Conservation (phyloP, 2,329 filamentous ascomycete species). For the Ceratocystis destructans region DNA sequence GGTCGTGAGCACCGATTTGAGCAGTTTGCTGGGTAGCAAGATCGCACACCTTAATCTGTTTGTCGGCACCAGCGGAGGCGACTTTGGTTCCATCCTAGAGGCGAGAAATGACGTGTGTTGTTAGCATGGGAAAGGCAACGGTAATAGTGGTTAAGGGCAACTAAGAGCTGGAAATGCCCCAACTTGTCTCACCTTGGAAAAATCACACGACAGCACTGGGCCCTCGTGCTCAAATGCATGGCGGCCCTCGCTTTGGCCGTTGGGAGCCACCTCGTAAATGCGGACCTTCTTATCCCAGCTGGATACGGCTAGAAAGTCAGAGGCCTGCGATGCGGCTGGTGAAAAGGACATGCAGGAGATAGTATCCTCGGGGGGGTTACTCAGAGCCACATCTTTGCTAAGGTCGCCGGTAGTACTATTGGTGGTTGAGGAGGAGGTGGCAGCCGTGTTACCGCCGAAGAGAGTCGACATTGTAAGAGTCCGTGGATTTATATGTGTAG, state of each 20-base stretch:
- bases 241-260: slow-evolving; percentile 70
- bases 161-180: too few species aligned
- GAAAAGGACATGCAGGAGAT: slow-evolving; percentile 81
- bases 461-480: slow-evolving; percentile 46
- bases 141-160: too few species aligned
- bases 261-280: slow-evolving; percentile 77
- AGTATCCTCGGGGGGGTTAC: slow-evolving; percentile 69
- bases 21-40: slow-evolving; percentile 51
- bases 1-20: slow-evolving; percentile 73
- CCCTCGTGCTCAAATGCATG: slow-evolving; percentile 75
- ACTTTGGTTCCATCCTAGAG: slow-evolving; percentile 77
- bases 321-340: slow-evolving; percentile 39
- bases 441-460: slow-evolving; percentile 41
- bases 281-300: slow-evolving; percentile 98
- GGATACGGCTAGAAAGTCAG: slow-evolving; percentile 73
- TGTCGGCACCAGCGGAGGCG: slow-evolving; percentile 78
- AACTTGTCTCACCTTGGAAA: slow-evolving; percentile 58
- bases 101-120: background rate
- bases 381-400: slow-evolving; percentile 71
- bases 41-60: slow-evolving; percentile 78
- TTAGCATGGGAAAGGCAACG: background rate
- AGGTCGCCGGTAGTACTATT: slow-evolving; percentile 78
- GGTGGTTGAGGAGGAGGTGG: slow-evolving; percentile 38
- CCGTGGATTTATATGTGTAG: background rate
- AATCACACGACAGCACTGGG: slow-evolving; percentile 72